phyloP scores from a whole-genome alignment of 345 rosid species.

The Garcia nutans region DNA sequence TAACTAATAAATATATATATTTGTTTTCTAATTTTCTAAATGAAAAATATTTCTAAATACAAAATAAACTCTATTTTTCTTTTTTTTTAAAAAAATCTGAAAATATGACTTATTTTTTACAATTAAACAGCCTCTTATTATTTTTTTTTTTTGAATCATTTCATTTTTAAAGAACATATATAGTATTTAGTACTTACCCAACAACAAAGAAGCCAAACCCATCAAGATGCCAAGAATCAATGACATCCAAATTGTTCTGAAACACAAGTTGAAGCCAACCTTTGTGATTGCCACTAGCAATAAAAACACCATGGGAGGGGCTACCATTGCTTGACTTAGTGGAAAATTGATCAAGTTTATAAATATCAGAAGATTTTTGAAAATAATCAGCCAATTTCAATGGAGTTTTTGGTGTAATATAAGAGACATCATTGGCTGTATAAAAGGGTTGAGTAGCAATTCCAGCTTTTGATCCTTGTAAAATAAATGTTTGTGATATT shows the following conservation, averaged over 20 bases:
- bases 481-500: constrained; percentile 41
- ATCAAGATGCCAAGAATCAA: constrained; percentile 63
- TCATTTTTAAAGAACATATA: too few species aligned
- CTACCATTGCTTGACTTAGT: constrained; percentile 26
- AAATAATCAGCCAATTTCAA: constrained; percentile 49
- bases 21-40: too few species aligned
- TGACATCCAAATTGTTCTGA: constrained; percentile 28
- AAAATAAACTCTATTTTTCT: too few species aligned
- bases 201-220: constrained; percentile 52
- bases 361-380: constrained; percentile 36
- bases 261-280: constrained; percentile 56
- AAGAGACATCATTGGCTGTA: constrained; percentile 44
- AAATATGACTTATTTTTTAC: too few species aligned
- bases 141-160: too few species aligned
- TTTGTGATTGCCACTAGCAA: constrained; percentile 44
- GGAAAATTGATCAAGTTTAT: constrained; percentile 43
- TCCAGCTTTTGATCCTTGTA: constrained; percentile 24
- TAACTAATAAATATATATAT: too few species aligned
- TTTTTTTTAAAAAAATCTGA: too few species aligned
- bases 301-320: constrained; percentile 39
- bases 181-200: constrained; percentile 31
- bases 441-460: constrained; percentile 24
- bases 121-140: too few species aligned
- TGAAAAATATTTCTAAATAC: too few species aligned
- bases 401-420: constrained; percentile 38